phyloP scores from a whole-genome alignment of 352 stramenopile species.

The Globisporangium nunn region DNA sequence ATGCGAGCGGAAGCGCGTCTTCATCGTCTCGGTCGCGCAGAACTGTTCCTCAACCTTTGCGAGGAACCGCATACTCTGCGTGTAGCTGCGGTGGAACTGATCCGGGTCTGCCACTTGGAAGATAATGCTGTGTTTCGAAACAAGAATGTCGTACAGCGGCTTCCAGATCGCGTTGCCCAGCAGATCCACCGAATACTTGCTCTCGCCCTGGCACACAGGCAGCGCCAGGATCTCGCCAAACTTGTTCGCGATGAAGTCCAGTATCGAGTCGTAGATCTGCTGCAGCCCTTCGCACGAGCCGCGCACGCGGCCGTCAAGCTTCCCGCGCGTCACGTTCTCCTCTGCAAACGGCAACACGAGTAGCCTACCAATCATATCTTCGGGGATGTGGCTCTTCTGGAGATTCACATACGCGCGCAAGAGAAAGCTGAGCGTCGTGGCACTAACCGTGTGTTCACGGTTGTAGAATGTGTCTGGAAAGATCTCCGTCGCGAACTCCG shows the following conservation, averaged over 20 bases:
- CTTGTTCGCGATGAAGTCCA: conserved; percentile 68
- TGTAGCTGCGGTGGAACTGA: conserved; percentile 80
- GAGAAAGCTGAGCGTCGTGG: conserved; percentile 54
- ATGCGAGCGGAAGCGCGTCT: conserved; percentile 55
- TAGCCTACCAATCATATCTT: conserved; percentile 76
- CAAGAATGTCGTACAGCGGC: conserved; percentile 58
- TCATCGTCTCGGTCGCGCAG: conserved; percentile 51
- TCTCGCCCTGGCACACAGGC: conserved; percentile 57
- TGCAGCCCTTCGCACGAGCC: conserved; percentile 73
- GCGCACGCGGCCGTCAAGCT: conserved; percentile 59
- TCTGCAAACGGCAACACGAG: conserved; percentile 76
- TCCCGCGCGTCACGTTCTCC: conserved; percentile 67
- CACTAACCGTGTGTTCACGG: conserved; percentile 66
- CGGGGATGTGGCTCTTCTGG: conserved; percentile 64
- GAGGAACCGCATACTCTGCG: conserved; percentile 69
- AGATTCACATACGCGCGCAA: conserved; percentile 72
- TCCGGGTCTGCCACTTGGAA: conserved; percentile 76
- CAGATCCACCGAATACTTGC: conserved; percentile 67
- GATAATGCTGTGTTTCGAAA: conserved; percentile 65
- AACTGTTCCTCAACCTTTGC: conserved; percentile 39
- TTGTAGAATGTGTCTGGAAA: conserved; percentile 86
- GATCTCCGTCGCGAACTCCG: conserved; percentile 81
- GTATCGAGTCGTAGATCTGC: conserved; percentile 63
- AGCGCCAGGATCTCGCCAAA: conserved; percentile 54
- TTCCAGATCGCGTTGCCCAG: conserved; percentile 82